Conservation (phyloP, 31 red algal species). For the Odonthalia washingtoniensis region DNA sequence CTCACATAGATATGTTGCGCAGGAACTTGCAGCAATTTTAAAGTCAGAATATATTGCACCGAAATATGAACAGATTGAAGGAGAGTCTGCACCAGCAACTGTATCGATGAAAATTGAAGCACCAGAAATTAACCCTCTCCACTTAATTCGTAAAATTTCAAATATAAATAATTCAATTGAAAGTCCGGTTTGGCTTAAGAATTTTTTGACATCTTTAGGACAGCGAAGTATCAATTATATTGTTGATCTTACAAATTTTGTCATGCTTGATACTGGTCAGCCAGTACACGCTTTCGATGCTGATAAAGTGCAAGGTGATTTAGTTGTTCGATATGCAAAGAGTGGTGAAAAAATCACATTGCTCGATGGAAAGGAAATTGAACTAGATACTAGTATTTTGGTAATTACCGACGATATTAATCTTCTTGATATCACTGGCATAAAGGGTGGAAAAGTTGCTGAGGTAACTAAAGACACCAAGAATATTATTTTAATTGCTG, state of each 20-base stretch:
- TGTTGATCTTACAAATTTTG: constrained; percentile 28
- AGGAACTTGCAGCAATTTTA: constrained; percentile 8
- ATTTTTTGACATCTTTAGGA: not conserved
- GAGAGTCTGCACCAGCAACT: no score
- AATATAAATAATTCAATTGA: no score
- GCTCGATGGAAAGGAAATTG: constrained; percentile 16
- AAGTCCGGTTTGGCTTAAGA: constrained; percentile 16
- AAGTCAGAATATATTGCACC: not conserved
- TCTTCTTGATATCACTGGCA: constrained; percentile 18
- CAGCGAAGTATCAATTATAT: constrained; percentile 5
- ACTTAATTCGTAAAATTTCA: no score
- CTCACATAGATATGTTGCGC: not conserved
- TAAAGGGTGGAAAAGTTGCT: constrained; percentile 4
- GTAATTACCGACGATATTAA: constrained; percentile 18
- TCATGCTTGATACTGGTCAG: constrained; percentile 25
- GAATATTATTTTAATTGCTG: no score
- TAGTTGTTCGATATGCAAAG: constrained; percentile 9
- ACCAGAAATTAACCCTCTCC: no score
- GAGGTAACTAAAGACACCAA: no score
- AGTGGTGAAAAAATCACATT: constrained; percentile 23
- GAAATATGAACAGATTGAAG: no score
- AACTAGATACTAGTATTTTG: not conserved
- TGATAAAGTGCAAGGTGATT: constrained; percentile 2
- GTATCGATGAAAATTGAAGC: no score
- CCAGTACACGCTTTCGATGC: constrained; percentile 29